These are phyloP conservation scores for Nicotiana paniculata DNA, from an alignment of 257 asterid species.

Conservation along the genomic window DNA sequence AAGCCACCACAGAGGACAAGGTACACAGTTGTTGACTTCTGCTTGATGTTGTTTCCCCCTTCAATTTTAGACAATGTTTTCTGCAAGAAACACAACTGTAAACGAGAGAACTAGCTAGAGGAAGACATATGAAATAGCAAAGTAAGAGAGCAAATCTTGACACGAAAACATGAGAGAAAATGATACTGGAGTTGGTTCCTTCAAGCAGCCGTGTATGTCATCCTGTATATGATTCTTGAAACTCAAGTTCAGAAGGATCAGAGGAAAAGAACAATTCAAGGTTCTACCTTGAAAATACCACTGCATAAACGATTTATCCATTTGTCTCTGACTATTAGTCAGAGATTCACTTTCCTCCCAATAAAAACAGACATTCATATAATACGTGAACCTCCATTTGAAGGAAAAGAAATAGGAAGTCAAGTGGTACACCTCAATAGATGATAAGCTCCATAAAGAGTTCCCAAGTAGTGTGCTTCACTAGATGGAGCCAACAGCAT, in stretches of 20 bases:
- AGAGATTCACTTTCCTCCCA: not conserved
- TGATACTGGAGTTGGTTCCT: not conserved
- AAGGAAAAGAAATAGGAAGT: not conserved
- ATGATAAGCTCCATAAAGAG: not conserved
- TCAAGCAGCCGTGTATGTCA: not conserved
- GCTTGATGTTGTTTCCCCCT: slow-evolving; percentile 36
- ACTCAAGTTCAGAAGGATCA: not conserved
- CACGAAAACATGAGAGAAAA: not conserved
- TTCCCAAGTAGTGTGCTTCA: not conserved
- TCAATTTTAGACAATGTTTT: not conserved
- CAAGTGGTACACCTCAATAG: not conserved
- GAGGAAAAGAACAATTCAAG: not conserved
- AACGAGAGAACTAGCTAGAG: not conserved
- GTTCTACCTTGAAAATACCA: not conserved
- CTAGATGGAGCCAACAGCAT: not conserved
- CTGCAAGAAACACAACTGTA: not conserved
- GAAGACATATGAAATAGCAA: not conserved
- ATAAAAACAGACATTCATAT: not conserved
- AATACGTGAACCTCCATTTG: not conserved
- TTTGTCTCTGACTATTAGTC: not conserved
- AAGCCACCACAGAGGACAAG: slow-evolving; percentile 64
- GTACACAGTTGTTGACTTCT: slow-evolving; percentile 53
- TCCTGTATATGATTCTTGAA: not conserved
- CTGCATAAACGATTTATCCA: not conserved
- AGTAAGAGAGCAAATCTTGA: not conserved